Base-by-base conservation (phyloP, 176 grass and related monocot species). In the Chloris gayana region DNA sequence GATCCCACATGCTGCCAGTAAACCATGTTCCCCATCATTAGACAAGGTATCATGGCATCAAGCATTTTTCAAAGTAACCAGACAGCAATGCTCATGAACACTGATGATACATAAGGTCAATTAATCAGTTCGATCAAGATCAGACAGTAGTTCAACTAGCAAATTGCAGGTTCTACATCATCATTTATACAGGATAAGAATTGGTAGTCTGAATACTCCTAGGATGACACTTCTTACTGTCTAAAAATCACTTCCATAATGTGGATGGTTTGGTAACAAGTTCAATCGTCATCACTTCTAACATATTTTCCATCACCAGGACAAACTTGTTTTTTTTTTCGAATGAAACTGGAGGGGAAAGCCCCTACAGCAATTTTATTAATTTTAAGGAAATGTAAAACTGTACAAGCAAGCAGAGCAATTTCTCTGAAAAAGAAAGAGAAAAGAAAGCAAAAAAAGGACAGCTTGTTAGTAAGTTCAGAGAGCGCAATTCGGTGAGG, bases 1-100 rank as follows among this genome's bases (percentile, higher is more conserved):
- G 30, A 82, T 53, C 67, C 92, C 96, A 50, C 92, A 95, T 26
- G 77, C 96, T 99, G 85, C 69, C 44, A 88, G 32, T 17, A 83
- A 74, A 60, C 51, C 42, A 8, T 77, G 69, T 38, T 72, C 71
- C 58, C 35, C 24, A 42, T 6, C 60, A 57, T 89, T 38, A 92
- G 64, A 83, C 49, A 56, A n/a, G 53, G 69, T 17, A 73, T 78
- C 68, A 78, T 78, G 70, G 13, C 29, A 38, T 19, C 22, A 33
- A 69, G 41, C 53, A 81, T 60, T 39, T 75, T 46, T 34, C 29
- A 6, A 58, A n/a, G 44, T 54, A 72, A 14, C 11, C 17, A 67
- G 37, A 21, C 32, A 64, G 6, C n/a, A 37, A 69, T 32, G 26
- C 10, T 58, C 35, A 17, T 71, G 53, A 33, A 59, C 54, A 26